These are phyloP conservation scores for Magnaporthiopsis poae DNA, from an alignment of 2,329 filamentous ascomycete species.

Conservation along the genomic window DNA sequence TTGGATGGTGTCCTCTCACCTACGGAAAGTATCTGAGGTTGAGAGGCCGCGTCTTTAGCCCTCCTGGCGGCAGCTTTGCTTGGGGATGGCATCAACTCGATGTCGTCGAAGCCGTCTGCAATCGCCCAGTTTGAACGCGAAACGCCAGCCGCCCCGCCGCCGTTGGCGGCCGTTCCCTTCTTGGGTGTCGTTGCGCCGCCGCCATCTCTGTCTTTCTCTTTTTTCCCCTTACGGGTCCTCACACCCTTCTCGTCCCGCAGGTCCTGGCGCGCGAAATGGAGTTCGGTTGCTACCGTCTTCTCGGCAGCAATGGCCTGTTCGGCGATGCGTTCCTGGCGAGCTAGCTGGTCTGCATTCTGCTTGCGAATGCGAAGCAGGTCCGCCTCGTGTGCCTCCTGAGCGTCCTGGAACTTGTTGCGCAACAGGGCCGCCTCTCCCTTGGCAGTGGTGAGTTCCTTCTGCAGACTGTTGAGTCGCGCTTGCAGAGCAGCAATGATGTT, in stretches of 20 bases:
- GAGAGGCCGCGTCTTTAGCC: slow-evolving; percentile 29
- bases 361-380: slow-evolving; percentile 53
- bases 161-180: slow-evolving; percentile 29
- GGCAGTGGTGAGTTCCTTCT: slow-evolving; percentile 50
- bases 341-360: slow-evolving; percentile 52
- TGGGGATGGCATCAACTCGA: slow-evolving; percentile 45
- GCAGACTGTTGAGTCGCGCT: slow-evolving; percentile 41
- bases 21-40: slow-evolving; percentile 29
- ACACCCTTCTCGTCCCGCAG: slow-evolving; percentile 49
- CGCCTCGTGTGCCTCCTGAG: slow-evolving; percentile 51
- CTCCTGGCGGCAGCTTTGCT: slow-evolving; percentile 36
- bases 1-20: slow-evolving; percentile 54
- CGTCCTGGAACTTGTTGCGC: slow-evolving; percentile 58
- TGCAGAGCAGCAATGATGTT: slow-evolving; percentile 38
- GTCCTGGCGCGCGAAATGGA: slow-evolving; percentile 64
- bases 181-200: slow-evolving; percentile 42
- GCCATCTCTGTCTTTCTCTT: slow-evolving; percentile 31
- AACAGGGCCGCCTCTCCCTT: slow-evolving; percentile 66
- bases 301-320: slow-evolving; percentile 57
- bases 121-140: slow-evolving; percentile 46
- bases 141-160: background rate
- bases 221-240: slow-evolving; percentile 11
- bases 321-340: slow-evolving; percentile 53
- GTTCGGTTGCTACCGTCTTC: slow-evolving; percentile 56
- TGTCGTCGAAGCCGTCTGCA: slow-evolving; percentile 69